phyloP scores from a whole-genome alignment of 805 yeast species.

The Cyberlindnera mississippiensis region DNA sequence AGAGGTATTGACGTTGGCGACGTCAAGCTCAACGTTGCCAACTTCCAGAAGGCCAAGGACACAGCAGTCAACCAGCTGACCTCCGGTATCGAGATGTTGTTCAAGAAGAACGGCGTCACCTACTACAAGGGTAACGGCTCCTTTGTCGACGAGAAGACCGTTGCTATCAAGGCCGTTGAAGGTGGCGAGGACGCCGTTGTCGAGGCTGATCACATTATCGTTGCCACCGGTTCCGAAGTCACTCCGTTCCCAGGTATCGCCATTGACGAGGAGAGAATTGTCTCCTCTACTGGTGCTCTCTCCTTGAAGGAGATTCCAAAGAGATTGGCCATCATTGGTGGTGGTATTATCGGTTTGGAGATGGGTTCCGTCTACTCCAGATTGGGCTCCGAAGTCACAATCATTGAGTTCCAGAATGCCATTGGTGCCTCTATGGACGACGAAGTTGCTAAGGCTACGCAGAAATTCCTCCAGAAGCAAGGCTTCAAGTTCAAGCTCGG shows the following conservation, averaged over 20 bases:
- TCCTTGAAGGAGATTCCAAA: constrained; percentile 87
- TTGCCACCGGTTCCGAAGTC: constrained; percentile 98
- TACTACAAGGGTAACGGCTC: constrained; percentile 94
- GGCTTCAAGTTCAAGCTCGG: constrained; percentile 91
- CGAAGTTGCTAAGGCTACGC: constrained; percentile 88
- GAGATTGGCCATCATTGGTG: constrained; percentile 90
- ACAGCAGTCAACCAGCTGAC: constrained; percentile 86
- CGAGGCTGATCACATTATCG: constrained; percentile 81
- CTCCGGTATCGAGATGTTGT: constrained; percentile 88
- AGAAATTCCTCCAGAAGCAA: constrained; percentile 88
- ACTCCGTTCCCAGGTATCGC: constrained; percentile 98
- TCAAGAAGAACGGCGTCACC: constrained; percentile 92
- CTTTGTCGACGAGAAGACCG: constrained; percentile 72
- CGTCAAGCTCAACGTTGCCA: constrained; percentile 67
- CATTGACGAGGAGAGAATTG: constrained; percentile 95
- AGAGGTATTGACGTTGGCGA: constrained; percentile 90
- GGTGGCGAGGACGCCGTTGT: constrained; percentile 72
- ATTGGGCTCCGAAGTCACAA: constrained; percentile 92
- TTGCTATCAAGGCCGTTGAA: constrained; percentile 81
- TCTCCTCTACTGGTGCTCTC: constrained; percentile 90
- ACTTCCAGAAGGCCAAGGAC: constrained; percentile 90
- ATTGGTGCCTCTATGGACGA: constrained; percentile 99
- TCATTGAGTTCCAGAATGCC: constrained; percentile 82
- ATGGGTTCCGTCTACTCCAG: constrained; percentile 98
- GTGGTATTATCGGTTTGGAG: constrained; percentile 98